Evolutionary conservation across 1,139 yeast genomes (phyloP).

Genomic region (Diutina catenulata): DNA sequence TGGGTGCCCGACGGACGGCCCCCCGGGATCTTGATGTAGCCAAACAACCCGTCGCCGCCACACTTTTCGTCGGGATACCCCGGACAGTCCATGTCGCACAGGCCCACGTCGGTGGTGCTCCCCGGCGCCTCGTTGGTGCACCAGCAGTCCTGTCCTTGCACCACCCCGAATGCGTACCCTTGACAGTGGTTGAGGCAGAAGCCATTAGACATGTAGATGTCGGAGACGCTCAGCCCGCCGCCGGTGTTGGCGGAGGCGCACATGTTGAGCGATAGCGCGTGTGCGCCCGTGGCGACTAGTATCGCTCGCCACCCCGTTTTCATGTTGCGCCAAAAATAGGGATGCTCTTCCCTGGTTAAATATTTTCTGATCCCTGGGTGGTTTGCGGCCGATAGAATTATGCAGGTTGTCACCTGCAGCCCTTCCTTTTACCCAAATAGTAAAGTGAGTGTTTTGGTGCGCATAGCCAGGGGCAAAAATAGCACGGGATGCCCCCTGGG

Average conservation of each 20-base stretch:
- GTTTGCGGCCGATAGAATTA: too few relatives aligned
- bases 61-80: slow-evolving; percentile 25
- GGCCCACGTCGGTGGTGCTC: slow-evolving; percentile 16
- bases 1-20: not conserved
- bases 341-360: too few relatives aligned
- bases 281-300: slow-evolving; percentile 1
- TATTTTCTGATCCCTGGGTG: too few relatives aligned
- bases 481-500: too few relatives aligned
- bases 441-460: too few relatives aligned
- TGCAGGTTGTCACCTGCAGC: too few relatives aligned
- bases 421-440: too few relatives aligned
- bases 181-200: slow-evolving; percentile 37
- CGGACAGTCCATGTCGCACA: slow-evolving; percentile 43
- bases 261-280: slow-evolving; percentile 12
- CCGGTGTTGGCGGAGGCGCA: slow-evolving; percentile 40
- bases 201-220: slow-evolving; percentile 40
- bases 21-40: slow-evolving; percentile 16
- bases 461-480: too few relatives aligned
- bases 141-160: slow-evolving; percentile 44
- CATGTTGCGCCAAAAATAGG: too few relatives aligned
- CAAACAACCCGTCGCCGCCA: slow-evolving; percentile 22
- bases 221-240: slow-evolving; percentile 10
- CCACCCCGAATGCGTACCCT: slow-evolving; percentile 32
- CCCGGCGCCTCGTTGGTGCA: slow-evolving; percentile 46
- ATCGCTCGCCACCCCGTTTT: too few relatives aligned